Evolutionary conservation across 1,284 basidiomycete genomes (phyloP).

Genomic region (Microbotryum scabiosae): DNA sequence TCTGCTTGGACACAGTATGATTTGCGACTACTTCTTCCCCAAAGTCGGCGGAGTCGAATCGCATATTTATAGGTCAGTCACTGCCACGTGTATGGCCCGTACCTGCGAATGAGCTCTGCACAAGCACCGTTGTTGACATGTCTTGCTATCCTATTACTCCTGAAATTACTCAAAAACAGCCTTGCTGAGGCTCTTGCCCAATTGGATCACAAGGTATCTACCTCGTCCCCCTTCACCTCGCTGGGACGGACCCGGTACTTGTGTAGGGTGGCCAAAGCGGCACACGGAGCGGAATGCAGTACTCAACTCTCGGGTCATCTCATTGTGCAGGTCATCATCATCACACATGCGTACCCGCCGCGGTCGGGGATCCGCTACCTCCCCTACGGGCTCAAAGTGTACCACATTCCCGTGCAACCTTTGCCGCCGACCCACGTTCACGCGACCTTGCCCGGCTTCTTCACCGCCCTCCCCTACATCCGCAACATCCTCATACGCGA

Average conservation of each 20-base stretch:
- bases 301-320: neutral
- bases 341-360: conserved; percentile 83
- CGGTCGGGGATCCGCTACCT: conserved; percentile 85
- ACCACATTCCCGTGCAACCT: conserved; percentile 80
- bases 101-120: neutral
- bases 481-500: conserved; percentile 83
- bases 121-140: neutral
- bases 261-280: neutral
- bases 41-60: conserved; percentile 92
- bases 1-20: conserved; percentile 45
- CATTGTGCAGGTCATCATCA: conserved; percentile 67
- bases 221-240: neutral
- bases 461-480: conserved; percentile 82
- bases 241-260: neutral
- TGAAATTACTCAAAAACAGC: neutral
- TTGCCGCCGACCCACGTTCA: conserved; percentile 61
- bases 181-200: conserved; percentile 72
- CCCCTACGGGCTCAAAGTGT: conserved; percentile 75
- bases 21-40: conserved; percentile 95
- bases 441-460: conserved; percentile 89
- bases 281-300: conserved; percentile 1
- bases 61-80: conserved; percentile 72
- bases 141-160: too few species aligned
- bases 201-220: conserved; percentile 70
- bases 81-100: conserved; percentile 11